Conservation (phyloP, 352 stramenopile species). For the Pythium aphanidermatum region DNA sequence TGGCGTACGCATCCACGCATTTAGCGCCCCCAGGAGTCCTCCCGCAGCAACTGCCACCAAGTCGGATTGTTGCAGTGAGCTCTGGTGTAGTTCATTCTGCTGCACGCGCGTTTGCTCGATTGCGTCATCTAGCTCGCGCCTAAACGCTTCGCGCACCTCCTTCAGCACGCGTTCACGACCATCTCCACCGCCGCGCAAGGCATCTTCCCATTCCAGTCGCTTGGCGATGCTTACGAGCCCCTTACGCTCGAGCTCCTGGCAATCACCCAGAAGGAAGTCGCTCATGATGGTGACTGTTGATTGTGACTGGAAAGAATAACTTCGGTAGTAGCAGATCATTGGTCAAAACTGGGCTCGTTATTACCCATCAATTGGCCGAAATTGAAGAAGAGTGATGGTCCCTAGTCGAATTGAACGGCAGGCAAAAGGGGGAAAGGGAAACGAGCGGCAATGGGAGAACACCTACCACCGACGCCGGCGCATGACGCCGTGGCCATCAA, state of each 20-base stretch:
- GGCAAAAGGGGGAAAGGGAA: too few relatives aligned
- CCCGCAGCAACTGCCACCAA: conserved; percentile 55
- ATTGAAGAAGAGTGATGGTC: conserved; percentile 4
- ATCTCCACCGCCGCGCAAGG: background rate
- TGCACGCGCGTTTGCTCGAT: conserved; percentile 39
- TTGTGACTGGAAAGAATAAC: too few relatives aligned
- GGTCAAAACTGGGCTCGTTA: too few relatives aligned
- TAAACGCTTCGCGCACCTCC: conserved; percentile 27
- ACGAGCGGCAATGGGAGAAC: background rate
- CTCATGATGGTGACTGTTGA: background rate
- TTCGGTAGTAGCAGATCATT: too few relatives aligned
- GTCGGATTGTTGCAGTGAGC: conserved; percentile 43
- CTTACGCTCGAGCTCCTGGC: conserved; percentile 10
- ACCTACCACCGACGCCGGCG: background rate
- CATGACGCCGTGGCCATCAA: conserved; percentile 1
- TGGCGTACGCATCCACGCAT: conserved; percentile 53
- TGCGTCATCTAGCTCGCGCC: conserved; percentile 37
- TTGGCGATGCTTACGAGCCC: conserved; percentile 22
- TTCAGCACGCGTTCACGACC: background rate
- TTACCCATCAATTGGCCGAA: too few relatives aligned
- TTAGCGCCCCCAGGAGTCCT: conserved; percentile 57
- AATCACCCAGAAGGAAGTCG: conserved; percentile 13
- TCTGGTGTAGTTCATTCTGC: conserved; percentile 45
- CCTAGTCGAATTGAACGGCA: background rate
- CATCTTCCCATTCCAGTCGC: conserved; percentile 24